phyloP scores from a whole-genome alignment of 768 basidiomycete genomes.

The Pholiota conissans region DNA sequence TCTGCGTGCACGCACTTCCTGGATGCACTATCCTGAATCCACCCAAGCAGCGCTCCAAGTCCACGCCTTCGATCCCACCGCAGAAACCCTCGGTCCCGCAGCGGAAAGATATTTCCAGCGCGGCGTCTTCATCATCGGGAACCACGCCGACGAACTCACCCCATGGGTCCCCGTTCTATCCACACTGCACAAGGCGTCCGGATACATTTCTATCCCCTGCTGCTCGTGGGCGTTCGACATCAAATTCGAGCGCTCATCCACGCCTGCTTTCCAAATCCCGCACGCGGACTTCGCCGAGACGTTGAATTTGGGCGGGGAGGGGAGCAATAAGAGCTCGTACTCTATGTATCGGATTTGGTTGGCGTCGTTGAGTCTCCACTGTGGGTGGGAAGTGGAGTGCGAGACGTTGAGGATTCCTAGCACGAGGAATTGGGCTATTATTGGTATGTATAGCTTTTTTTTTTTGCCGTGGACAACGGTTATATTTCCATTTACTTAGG shows the following conservation, averaged over 20 bases:
- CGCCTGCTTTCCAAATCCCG: conserved; percentile 28
- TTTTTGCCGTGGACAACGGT: neutral
- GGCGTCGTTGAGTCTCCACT: conserved; percentile 64
- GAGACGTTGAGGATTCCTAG: conserved; percentile 89
- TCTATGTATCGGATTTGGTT: conserved; percentile 87
- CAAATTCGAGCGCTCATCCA: conserved; percentile 55
- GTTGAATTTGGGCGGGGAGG: conserved; percentile 59
- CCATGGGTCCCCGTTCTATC: conserved; percentile 91
- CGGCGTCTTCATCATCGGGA: conserved; percentile 81
- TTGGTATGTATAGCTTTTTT: conserved; percentile 56
- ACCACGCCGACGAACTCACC: conserved; percentile 95
- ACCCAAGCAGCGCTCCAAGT: conserved; percentile 68
- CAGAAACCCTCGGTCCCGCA: conserved; percentile 2
- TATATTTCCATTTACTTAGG: conserved; percentile 29
- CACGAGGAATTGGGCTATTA: conserved; percentile 89
- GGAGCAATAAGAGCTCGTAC: conserved; percentile 67
- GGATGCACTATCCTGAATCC: conserved; percentile 68
- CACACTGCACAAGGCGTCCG: conserved; percentile 56
- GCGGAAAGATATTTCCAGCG: conserved; percentile 31
- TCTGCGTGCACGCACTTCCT: conserved; percentile 81
- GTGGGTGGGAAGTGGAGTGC: conserved; percentile 86
- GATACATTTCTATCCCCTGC: conserved; percentile 86
- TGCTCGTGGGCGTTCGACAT: conserved; percentile 84
- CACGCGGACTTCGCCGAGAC: conserved; percentile 29
- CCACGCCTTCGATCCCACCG: conserved; percentile 68